Conservation (phyloP, 1,284 basidiomycete genomes). For the Melampsora americana region DNA sequence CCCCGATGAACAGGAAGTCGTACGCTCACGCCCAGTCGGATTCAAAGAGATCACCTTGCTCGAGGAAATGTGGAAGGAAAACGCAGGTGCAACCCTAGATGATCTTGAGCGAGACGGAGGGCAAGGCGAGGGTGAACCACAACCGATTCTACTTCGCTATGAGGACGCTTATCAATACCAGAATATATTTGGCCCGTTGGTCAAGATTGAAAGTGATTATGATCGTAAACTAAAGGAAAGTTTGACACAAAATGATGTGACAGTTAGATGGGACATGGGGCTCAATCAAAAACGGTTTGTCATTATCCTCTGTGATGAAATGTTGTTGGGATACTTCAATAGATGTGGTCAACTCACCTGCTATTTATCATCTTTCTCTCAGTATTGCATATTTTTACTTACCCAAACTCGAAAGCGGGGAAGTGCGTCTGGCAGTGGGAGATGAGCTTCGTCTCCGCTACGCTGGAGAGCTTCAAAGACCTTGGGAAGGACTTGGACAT, state of each 20-base stretch:
- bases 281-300: constrained; percentile 86
- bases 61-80: constrained; percentile 97
- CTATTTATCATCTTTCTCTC: constrained; percentile 13
- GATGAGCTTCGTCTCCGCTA: constrained; percentile 91
- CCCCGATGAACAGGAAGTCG: constrained; percentile 89
- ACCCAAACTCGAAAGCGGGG: constrained; percentile 95
- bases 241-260: constrained; percentile 94
- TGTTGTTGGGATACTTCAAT: neutral
- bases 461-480: constrained; percentile 78
- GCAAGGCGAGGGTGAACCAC: constrained; percentile 92
- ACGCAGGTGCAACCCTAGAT: constrained; percentile 86
- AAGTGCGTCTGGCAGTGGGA: constrained; percentile 92
- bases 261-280: constrained; percentile 94
- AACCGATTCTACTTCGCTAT: constrained; percentile 79
- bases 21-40: constrained; percentile 90
- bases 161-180: constrained; percentile 99
- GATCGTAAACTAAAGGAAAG: constrained; percentile 96
- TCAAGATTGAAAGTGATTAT: constrained; percentile 99
- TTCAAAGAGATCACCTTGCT: constrained; percentile 95
- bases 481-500: constrained; percentile 96
- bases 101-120: constrained; percentile 91
- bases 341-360: neutral
- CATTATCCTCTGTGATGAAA: neutral
- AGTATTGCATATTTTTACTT: constrained; percentile 87
- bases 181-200: constrained; percentile 96